A percentile compares a stretch with the other conserved stretches of the same genome.
These are phyloP conservation scores for Forsythia suspensa DNA, from an alignment of 257 asterid genomes.

Conservation along the genomic window DNA sequence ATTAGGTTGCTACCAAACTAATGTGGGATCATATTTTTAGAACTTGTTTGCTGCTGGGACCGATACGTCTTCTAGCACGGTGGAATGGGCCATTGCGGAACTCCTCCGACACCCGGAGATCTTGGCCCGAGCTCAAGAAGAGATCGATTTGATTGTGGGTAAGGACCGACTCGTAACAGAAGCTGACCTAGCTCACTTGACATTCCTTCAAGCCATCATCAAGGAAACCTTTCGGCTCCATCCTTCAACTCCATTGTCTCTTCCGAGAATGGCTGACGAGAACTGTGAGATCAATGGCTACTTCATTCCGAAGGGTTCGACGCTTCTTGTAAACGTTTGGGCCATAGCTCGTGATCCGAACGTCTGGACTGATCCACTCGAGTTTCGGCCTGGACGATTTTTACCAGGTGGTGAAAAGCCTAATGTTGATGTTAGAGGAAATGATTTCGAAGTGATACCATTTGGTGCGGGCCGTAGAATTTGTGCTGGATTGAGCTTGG, in stretches of 20 bases:
- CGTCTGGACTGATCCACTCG: conserved; percentile 62
- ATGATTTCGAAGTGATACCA: conserved; percentile 79
- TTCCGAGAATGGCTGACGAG: conserved; percentile 66
- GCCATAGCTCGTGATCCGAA: conserved; percentile 83
- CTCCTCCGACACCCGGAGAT: conserved; percentile 61
- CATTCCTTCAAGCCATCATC: conserved; percentile 65
- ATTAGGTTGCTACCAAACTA: background rate
- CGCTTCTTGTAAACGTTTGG: conserved; percentile 82
- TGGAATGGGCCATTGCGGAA: conserved; percentile 91
- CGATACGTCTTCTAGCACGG: conserved; percentile 83
- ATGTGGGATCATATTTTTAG: conserved; percentile 30
- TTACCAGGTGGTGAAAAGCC: conserved; percentile 64
- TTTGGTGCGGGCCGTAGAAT: conserved; percentile 93
- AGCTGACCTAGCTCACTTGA: conserved; percentile 47
- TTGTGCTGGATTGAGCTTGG: conserved; percentile 80
- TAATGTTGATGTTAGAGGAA: conserved; percentile 61
- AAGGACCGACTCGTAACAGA: conserved; percentile 52
- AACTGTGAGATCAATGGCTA: conserved; percentile 69
- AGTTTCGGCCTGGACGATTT: conserved; percentile 65
- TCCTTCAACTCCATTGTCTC: conserved; percentile 90
- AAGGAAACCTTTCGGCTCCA: conserved; percentile 87
- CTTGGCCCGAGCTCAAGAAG: conserved; percentile 51
- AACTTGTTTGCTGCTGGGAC: conserved; percentile 78
- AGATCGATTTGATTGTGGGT: conserved; percentile 64
- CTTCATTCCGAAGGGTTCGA: conserved; percentile 71